A percentile compares a stretch with the other conserved stretches of the same genome.
phyloP scores from a whole-genome alignment of 2,329 filamentous ascomycete genomes.

The Aspergillus oerlinghausenensis region DNA sequence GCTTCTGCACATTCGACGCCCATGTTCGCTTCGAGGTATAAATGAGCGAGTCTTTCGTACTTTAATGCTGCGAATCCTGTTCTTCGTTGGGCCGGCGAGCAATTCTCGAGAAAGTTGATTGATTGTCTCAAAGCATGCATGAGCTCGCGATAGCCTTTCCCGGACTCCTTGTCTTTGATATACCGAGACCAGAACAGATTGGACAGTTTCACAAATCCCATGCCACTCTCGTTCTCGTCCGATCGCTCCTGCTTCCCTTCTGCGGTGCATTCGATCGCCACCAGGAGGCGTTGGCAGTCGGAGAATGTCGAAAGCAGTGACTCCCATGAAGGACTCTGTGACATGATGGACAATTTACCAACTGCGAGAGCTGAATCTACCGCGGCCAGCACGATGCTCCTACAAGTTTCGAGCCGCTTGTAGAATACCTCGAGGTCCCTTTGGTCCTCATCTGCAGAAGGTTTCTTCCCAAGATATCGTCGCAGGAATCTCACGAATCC shows the following conservation, averaged over 20 bases:
- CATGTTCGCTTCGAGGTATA: slow-evolving; percentile 37
- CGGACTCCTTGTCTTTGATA: slow-evolving; percentile 37
- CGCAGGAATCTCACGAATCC: slow-evolving; percentile 38
- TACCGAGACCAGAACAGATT: slow-evolving; percentile 47
- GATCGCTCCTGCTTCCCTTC: slow-evolving; percentile 11
- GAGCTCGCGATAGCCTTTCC: slow-evolving; percentile 31
- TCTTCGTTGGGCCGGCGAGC: slow-evolving; percentile 29
- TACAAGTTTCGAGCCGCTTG: slow-evolving; percentile 27
- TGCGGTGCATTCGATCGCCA: slow-evolving; percentile 19
- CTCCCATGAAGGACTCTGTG: slow-evolving; percentile 35
- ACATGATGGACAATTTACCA: slow-evolving; percentile 36
- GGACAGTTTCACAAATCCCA: slow-evolving; percentile 38
- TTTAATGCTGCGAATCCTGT: slow-evolving; percentile 41
- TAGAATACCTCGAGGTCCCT: slow-evolving; percentile 28
- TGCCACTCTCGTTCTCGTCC: slow-evolving; percentile 19
- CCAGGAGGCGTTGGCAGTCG: slow-evolving; percentile 36
- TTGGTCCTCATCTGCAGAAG: slow-evolving; percentile 22
- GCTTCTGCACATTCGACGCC: slow-evolving; percentile 31
- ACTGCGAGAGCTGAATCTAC: slow-evolving; percentile 39
- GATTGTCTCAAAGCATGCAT: slow-evolving; percentile 38
- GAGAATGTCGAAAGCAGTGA: slow-evolving; percentile 31
- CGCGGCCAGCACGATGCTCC: slow-evolving; percentile 36
- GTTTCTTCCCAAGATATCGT: slow-evolving; percentile 36
- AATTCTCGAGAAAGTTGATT: slow-evolving; percentile 32
- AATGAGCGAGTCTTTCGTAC: slow-evolving; percentile 40